A percentile compares a stretch with the other conserved stretches of the same genome.
These are phyloP conservation scores for Candida incommunis DNA, from an alignment of 805 yeast species.

Conservation along the genomic window DNA sequence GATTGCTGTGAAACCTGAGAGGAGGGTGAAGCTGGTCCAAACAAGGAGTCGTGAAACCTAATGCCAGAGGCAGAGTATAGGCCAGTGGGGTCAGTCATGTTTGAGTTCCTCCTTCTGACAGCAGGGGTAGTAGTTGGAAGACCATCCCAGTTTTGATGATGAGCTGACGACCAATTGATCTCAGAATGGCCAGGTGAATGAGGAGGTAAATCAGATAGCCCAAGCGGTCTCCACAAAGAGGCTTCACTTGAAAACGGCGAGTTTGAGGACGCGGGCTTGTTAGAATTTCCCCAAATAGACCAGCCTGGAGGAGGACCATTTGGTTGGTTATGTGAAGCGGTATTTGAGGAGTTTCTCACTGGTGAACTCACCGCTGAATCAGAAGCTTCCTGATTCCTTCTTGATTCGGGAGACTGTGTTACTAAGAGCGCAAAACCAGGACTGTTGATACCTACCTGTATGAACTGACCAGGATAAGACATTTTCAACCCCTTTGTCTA, in stretches of 20 bases:
- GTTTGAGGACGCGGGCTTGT: not conserved
- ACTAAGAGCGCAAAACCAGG: not conserved
- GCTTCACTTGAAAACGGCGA: not conserved
- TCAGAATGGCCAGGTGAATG: constrained; percentile 1
- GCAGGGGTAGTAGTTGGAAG: too few relatives aligned
- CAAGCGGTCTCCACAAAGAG: not conserved
- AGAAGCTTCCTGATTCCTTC: too few relatives aligned
- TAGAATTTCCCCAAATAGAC: not conserved
- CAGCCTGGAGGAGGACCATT: not conserved
- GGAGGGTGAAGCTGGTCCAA: not conserved
- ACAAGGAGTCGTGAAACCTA: not conserved
- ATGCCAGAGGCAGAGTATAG: not conserved
- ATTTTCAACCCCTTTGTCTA: too few relatives aligned
- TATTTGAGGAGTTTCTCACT: too few relatives aligned
- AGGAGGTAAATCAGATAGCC: not conserved
- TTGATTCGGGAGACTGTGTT: constrained; percentile 1
- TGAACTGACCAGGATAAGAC: not conserved
- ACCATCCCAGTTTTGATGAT: not conserved
- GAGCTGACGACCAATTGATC: not conserved
- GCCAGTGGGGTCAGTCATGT: constrained; percentile 1
- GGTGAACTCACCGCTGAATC: too few relatives aligned
- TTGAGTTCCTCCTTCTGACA: not conserved
- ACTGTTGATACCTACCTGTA: not conserved
- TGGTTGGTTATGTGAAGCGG: too few relatives aligned
- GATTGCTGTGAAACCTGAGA: not conserved